Percentiles rank a stretch among this genome's conserved stretches.
phyloP scores from a whole-genome alignment of 805 yeast genomes.

The Spathaspora girioi region DNA sequence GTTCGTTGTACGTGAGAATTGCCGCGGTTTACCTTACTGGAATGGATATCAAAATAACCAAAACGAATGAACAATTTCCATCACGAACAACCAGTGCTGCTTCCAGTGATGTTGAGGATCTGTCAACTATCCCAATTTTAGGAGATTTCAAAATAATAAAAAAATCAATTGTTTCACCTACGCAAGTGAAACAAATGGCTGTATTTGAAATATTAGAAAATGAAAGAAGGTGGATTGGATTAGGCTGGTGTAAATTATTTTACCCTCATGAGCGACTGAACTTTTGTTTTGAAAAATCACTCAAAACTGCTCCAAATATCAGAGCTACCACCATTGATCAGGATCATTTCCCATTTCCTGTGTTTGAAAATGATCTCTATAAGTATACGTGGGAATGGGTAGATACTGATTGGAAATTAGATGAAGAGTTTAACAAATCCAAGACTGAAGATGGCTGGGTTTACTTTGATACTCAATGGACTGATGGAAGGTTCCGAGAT shows the following conservation, averaged over 20 bases:
- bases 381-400: conserved; percentile 55
- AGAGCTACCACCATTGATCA: conserved; percentile 12
- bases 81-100: conserved; percentile 16
- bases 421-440: conserved; percentile 33
- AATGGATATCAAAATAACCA: conserved; percentile 19
- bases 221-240: conserved; percentile 59
- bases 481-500: conserved; percentile 33
- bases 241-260: conserved; percentile 54
- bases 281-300: conserved; percentile 42
- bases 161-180: conserved; percentile 35
- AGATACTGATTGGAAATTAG: conserved; percentile 50
- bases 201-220: conserved; percentile 52
- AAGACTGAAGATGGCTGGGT: conserved; percentile 49
- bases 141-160: conserved; percentile 37
- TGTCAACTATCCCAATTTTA: conserved; percentile 16
- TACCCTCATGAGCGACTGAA: conserved; percentile 51
- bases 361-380: conserved; percentile 32
- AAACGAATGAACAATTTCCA: conserved; percentile 4
- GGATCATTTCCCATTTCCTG: conserved; percentile 46
- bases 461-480: conserved; percentile 53
- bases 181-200: conserved; percentile 44
- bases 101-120: conserved; percentile 15
- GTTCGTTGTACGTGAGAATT: conserved; percentile 42
- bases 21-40: conserved; percentile 41
- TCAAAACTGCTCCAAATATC: conserved; percentile 23